phyloP scores from a whole-genome alignment of 805 yeast species.

The Kuraishia floccosa region DNA sequence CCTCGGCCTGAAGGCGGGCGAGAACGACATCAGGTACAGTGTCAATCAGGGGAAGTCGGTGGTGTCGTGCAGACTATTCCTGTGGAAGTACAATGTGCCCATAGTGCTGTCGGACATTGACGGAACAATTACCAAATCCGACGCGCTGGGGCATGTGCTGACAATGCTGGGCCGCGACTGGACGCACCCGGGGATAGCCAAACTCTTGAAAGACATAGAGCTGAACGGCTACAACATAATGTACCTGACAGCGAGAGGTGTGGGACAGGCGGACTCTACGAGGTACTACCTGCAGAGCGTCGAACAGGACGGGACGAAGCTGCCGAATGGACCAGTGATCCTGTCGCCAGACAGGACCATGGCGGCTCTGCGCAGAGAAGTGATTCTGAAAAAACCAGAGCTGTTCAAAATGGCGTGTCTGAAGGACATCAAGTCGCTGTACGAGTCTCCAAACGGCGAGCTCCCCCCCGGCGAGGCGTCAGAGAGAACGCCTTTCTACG shows the following conservation, averaged over 20 bases:
- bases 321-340: constrained; percentile 91
- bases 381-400: constrained; percentile 89
- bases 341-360: constrained; percentile 93
- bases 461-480: not conserved
- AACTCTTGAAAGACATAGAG: constrained; percentile 75
- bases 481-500: constrained; percentile 73
- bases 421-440: constrained; percentile 70
- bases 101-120: constrained; percentile 95
- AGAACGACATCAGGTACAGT: constrained; percentile 65
- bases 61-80: constrained; percentile 58
- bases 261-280: constrained; percentile 91
- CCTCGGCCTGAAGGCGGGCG: constrained; percentile 66
- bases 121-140: constrained; percentile 96
- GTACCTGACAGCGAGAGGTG: constrained; percentile 90
- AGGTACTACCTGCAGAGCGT: constrained; percentile 73
- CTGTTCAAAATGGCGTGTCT: constrained; percentile 98
- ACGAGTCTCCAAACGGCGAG: constrained; percentile 18
- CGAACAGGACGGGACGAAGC: constrained; percentile 57
- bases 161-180: constrained; percentile 93
- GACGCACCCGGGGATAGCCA: constrained; percentile 96
- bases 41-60: constrained; percentile 78
- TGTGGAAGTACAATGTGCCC: constrained; percentile 80
- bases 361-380: constrained; percentile 89
- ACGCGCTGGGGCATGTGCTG: constrained; percentile 92
- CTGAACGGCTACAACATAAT: constrained; percentile 86